Evolutionary conservation across 306 rosid species (phyloP), one percentile per base, ranked within the genome.

Genomic region (Dryas octopetala): DNA sequence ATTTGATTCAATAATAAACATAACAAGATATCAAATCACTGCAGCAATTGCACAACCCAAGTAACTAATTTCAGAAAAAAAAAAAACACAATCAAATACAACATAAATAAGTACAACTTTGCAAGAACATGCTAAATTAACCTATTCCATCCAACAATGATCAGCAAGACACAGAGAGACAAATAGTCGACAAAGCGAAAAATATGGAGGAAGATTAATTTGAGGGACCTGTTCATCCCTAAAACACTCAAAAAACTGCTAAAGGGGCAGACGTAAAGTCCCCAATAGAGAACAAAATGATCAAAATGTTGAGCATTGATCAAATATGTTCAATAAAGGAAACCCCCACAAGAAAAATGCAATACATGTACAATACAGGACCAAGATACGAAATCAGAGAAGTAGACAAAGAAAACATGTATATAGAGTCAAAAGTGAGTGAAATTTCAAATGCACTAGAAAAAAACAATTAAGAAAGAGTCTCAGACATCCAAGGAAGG

Each of bases 401-500:
- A 19, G 19, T 0, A 19, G 19, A 0, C 19, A 19, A 19, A 19
- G 19, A 19, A 19, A 19, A 19, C 19, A 19, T 19, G 19, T 19
- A 19, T 19, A 19, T 19, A 19, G 19, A 19, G 19, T 19, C 19
- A 19, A 19, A 19, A 19, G 19, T 19, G 19, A 19, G 19, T 19
- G 19, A 19, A 19, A 19, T 19, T 19, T 19, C 19, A 28, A 28
- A 28, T 28, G 1, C 32, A 28, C 19, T 19, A 19, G 19, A 0
- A 19, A 19, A 19, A 19, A 19, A 19, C 19, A 19, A 19, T 19
- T 19, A 19, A 19, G 19, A 19, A 0, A 19, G 19, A 19, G 40
- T 52, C 65, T 80, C 81, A 76, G 81, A 71, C 81, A 81, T 81
- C 85, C 85, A 81, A 76, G 81, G 85, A 81, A 81, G 77, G 75